phyloP scores from a whole-genome alignment of 1,284 basidiomycete species.

The Psilocybe mexicana region DNA sequence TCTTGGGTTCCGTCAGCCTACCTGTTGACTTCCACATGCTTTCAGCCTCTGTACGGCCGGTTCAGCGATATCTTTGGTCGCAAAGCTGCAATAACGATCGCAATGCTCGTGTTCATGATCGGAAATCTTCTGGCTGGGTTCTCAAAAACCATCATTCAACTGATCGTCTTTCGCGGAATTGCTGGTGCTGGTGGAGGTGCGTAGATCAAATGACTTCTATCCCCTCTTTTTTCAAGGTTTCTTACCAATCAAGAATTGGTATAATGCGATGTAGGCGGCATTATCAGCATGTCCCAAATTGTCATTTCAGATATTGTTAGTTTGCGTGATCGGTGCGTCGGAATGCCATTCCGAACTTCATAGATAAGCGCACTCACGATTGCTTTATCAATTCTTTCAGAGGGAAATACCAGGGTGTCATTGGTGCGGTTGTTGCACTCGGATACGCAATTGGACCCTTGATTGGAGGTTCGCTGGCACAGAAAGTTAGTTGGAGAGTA shows the following conservation, averaged over 20 bases:
- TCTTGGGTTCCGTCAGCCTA: constrained; percentile 75
- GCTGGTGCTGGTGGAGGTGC: constrained; percentile 65
- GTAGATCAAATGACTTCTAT: constrained; percentile 10
- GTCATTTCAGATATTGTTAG: constrained; percentile 66
- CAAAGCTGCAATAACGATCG: constrained; percentile 60
- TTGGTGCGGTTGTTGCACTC: constrained; percentile 51
- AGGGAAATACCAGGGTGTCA: constrained; percentile 68
- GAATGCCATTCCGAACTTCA: neutral
- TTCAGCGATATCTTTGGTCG: constrained; percentile 79
- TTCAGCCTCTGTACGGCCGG: constrained; percentile 67
- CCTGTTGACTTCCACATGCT: constrained; percentile 64
- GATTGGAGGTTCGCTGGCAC: constrained; percentile 56
- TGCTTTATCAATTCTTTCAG: constrained; percentile 28
- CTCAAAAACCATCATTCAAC: constrained; percentile 61
- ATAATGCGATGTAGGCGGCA: constrained; percentile 41
- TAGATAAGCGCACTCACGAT: neutral
- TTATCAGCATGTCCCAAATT: constrained; percentile 66
- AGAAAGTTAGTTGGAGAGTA: constrained; percentile 65
- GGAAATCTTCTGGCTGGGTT: constrained; percentile 62
- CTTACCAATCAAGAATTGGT: neutral
- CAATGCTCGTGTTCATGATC: constrained; percentile 63
- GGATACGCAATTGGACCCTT: constrained; percentile 58
- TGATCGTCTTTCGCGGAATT: constrained; percentile 73
- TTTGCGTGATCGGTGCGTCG: constrained; percentile 52
- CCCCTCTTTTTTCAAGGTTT: neutral